Evolutionary conservation across 441 rosid genomes (phyloP), one percentile per base, ranked within the genome.

Genomic region (Corymbia citriodora): DNA sequence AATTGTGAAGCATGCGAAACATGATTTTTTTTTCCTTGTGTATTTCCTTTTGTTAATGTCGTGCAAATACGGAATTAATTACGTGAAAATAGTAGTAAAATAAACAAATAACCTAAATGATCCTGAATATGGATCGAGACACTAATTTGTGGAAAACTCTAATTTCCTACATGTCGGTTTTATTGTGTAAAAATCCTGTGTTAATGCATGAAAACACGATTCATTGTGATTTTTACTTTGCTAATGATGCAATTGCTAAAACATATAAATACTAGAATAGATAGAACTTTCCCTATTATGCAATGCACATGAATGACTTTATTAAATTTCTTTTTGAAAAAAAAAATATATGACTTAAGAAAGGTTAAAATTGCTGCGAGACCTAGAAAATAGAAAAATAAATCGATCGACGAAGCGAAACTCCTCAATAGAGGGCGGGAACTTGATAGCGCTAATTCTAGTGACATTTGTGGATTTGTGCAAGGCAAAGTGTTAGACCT

Each of bases 181-280:
- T 61, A 61, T 61, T 27, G 25, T 2, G 68, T 27, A 61, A 61
- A 27, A 61, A 61, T 61, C 68, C 68, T 61, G 11, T 61, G 10
- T 3, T 61, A 7, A 27, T 61, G 16, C 0, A 0, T 61, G 68
- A 2, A 27, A 27, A n/a, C 68, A 3, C 1, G 16, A 27, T 11
- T 31, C 68, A 27, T 61, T 27, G 68, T 61, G 68, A 61, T 61
- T 61, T 61, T 27, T 61, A 61, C 7, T 1, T 61, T 27, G 27
- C 2, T 61, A 61, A 61, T 61, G 68, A 12, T 27, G n/a, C 68
- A 1, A 61, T 27, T 27, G 11, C 68, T 61, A 61, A 61, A 61
- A 61, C 68, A n/a, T 61, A 25, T 61, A 61, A 61, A 27, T 27
- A 61, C 5, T 27, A 61, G 25, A 61, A 61, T 11, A 61, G 16